These are phyloP conservation scores for Marasmius sp. DNA, from an alignment of 1,284 basidiomycete species.

Conservation along the genomic window DNA sequence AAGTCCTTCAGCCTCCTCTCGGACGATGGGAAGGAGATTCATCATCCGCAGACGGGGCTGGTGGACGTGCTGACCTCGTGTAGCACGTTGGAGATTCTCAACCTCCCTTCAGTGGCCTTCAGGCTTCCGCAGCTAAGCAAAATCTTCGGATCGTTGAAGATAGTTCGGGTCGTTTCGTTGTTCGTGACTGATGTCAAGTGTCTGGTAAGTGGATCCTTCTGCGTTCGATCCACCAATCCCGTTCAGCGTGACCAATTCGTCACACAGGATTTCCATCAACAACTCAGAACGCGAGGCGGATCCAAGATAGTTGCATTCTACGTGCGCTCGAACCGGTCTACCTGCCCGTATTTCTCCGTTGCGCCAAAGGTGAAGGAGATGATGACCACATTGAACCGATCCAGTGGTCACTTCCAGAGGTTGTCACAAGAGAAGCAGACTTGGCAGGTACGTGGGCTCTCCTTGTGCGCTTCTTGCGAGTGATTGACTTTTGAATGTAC, in stretches of 20 bases:
- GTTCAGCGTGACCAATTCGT: not conserved
- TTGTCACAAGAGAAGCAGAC: slow-evolving; percentile 2
- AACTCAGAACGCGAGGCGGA: not conserved
- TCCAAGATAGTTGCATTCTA: slow-evolving; percentile 5
- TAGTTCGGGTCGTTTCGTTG: slow-evolving; percentile 4
- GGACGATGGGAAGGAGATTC: slow-evolving; percentile 8
- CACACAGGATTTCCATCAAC: not conserved
- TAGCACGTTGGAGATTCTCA: slow-evolving; percentile 5
- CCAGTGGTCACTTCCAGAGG: not conserved
- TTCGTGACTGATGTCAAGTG: slow-evolving; percentile 8
- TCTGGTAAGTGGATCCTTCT: not conserved
- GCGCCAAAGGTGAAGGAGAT: not conserved
- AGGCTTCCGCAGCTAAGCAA: slow-evolving; percentile 3
- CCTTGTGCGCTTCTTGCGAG: not conserved
- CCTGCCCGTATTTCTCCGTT: slow-evolving; percentile 6
- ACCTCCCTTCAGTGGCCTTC: slow-evolving; percentile 7
- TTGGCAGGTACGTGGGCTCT: slow-evolving; percentile 6
- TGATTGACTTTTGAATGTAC: too few relatives aligned
- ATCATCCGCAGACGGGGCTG: slow-evolving; percentile 1
- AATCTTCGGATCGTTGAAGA: slow-evolving; percentile 1
- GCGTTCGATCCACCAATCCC: not conserved
- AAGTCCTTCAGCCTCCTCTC: slow-evolving; percentile 4
- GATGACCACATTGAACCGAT: not conserved
- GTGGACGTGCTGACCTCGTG: slow-evolving; percentile 1
- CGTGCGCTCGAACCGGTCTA: slow-evolving; percentile 6